These are phyloP conservation scores for Sclerotinia trifoliorum DNA, from an alignment of 2,329 filamentous ascomycete genomes.

Conservation along the genomic window DNA sequence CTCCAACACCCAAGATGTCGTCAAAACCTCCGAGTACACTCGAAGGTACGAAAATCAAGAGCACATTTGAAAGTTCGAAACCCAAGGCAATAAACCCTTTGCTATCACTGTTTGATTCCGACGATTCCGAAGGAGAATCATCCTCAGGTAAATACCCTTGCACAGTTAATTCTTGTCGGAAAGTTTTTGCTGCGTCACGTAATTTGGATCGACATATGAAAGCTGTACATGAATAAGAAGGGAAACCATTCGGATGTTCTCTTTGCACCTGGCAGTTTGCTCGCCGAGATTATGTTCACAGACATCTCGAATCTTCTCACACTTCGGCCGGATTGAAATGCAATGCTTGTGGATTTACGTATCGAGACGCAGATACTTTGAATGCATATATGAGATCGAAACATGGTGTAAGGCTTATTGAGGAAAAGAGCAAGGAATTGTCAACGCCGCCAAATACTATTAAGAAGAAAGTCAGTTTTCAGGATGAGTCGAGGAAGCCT, in stretches of 20 bases:
- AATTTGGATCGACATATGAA: neutral
- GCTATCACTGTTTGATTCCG: neutral
- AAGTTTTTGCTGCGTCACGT: neutral
- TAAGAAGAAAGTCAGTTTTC: neutral
- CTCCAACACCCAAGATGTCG: neutral
- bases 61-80: neutral
- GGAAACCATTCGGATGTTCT: neutral
- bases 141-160: neutral
- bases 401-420: neutral
- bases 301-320: neutral
- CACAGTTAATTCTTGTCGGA: neutral
- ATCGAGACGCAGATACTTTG: neutral
- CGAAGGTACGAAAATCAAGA: neutral
- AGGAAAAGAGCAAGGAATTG: neutral
- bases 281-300: neutral
- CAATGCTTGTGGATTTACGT: neutral
- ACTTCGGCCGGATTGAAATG: neutral
- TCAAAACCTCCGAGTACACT: neutral
- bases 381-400: neutral
- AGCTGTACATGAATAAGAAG: neutral
- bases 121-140: neutral
- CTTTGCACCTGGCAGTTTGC: neutral
- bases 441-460: neutral
- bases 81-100: neutral
- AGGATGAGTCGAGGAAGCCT: neutral